Evolutionary conservation across 116 monocot species (phyloP).

Genomic region (Zostera marina): DNA sequence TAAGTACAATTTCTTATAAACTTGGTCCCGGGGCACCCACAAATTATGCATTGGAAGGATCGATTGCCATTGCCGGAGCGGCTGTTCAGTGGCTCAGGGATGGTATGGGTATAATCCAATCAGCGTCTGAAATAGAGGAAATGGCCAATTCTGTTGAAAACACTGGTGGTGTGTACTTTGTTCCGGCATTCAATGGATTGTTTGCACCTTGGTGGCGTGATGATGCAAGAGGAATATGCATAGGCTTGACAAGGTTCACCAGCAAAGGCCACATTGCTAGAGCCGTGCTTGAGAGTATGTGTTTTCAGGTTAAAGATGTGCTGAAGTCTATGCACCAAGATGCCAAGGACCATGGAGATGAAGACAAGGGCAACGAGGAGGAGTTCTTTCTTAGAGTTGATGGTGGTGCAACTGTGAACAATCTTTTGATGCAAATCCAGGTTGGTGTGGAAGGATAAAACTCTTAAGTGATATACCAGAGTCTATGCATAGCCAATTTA

Average conservation of each 20-base stretch:
- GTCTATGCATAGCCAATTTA: no score
- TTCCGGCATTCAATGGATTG: slow-evolving; percentile 85
- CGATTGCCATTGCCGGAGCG: slow-evolving; percentile 87
- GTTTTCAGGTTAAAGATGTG: slow-evolving; percentile 93
- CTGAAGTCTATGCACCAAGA: slow-evolving; percentile 82
- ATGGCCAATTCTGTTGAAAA: slow-evolving; percentile 50
- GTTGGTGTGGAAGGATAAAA: no score
- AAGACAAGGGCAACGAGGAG: slow-evolving; percentile 16
- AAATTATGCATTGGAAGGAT: slow-evolving; percentile 83
- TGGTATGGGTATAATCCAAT: slow-evolving; percentile 53
- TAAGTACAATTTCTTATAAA: slow-evolving; percentile 71
- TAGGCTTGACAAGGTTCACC: slow-evolving; percentile 80
- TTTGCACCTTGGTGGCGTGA: slow-evolving; percentile 97
- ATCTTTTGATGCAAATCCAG: slow-evolving; percentile 90
- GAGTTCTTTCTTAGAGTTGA: slow-evolving; percentile 78
- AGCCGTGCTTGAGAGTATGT: slow-evolving; percentile 85
- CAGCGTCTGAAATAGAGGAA: slow-evolving; percentile 49
- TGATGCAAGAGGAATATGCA: slow-evolving; percentile 62
- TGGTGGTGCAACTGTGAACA: slow-evolving; percentile 83
- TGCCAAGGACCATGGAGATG: slow-evolving; percentile 21
- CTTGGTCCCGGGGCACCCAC: slow-evolving; percentile 44
- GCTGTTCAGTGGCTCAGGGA: slow-evolving; percentile 97
- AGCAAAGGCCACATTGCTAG: slow-evolving; percentile 64
- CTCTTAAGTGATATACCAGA: no score
- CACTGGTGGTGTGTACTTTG: slow-evolving; percentile 80